phyloP scores from a whole-genome alignment of 176 grass and related monocot genomes.

The Zoysia pacifica region DNA sequence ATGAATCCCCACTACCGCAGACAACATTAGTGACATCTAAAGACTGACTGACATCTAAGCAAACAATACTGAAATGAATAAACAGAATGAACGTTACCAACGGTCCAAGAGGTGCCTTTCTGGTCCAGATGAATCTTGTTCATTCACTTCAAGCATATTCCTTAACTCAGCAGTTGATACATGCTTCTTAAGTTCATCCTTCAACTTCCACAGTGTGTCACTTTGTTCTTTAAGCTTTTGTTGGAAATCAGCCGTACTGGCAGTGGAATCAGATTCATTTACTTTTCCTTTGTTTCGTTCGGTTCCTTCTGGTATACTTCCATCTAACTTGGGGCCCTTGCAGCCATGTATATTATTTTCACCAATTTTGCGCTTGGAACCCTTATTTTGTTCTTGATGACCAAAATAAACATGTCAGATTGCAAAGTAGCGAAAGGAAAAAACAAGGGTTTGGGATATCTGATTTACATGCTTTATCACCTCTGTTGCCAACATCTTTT shows the following conservation, averaged over 20 bases:
- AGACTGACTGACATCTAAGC: not conserved
- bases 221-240: slow-evolving; percentile 79
- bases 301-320: slow-evolving; percentile 47
- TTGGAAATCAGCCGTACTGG: slow-evolving; percentile 51
- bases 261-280: slow-evolving; percentile 38
- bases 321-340: slow-evolving; percentile 64
- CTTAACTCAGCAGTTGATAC: slow-evolving; percentile 74
- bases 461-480: slow-evolving; percentile 40
- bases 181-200: slow-evolving; percentile 85
- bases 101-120: slow-evolving; percentile 73
- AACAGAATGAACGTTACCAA: slow-evolving; percentile 63
- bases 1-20: not conserved
- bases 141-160: slow-evolving; percentile 88
- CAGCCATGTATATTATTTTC: slow-evolving; percentile 26
- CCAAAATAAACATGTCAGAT: slow-evolving; percentile 42
- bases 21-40: not conserved
- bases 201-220: slow-evolving; percentile 83
- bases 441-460: not conserved
- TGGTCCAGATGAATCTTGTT: slow-evolving; percentile 79
- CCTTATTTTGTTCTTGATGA: slow-evolving; percentile 54
- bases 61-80: slow-evolving; percentile 19
- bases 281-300: slow-evolving; percentile 37
- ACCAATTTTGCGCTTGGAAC: slow-evolving; percentile 70
- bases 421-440: slow-evolving; percentile 3
- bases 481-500: slow-evolving; percentile 44